These are phyloP conservation scores for Pyropia yezoensis DNA, from an alignment of 23 red algal genomes.

Conservation along the genomic window DNA sequence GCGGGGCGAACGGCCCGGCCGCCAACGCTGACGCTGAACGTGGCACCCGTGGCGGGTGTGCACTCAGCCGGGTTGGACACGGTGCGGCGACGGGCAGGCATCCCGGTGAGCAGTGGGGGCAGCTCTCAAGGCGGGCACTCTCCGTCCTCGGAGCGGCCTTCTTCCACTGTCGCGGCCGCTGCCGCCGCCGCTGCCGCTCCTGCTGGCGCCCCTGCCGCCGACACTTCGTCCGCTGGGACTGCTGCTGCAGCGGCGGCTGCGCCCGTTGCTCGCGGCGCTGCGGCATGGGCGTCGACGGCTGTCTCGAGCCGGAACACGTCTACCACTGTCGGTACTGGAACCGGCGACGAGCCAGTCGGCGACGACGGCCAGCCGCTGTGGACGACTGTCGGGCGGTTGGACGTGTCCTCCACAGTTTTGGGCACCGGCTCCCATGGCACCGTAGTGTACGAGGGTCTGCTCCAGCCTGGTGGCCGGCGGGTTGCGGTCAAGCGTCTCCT, in stretches of 20 bases:
- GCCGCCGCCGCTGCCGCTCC: not conserved
- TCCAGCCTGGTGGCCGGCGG: constrained; percentile 65
- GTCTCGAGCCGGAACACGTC: not conserved
- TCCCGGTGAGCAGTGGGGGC: no score
- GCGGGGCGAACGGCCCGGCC: no score
- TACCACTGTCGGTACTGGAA: not conserved
- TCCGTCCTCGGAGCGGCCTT: no score
- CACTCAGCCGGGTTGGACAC: no score
- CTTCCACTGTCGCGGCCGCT: no score
- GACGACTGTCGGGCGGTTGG: constrained; percentile 66
- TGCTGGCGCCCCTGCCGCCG: not conserved
- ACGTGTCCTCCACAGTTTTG: constrained; percentile 57
- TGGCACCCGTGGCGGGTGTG: no score
- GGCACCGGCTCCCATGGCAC: constrained; percentile 86
- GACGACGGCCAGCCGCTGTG: constrained; percentile 11
- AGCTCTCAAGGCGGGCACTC: no score
- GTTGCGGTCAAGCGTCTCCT: constrained; percentile 93
- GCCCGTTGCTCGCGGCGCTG: not conserved
- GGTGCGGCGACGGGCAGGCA: no score
- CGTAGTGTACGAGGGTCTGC: constrained; percentile 78
- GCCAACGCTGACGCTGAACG: no score
- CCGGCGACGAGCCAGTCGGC: not conserved
- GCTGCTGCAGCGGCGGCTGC: not conserved
- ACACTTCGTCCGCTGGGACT: not conserved
- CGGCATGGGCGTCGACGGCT: not conserved